phyloP scores from a whole-genome alignment of 2,329 filamentous ascomycete genomes.

The Myrmaecium sp. region DNA sequence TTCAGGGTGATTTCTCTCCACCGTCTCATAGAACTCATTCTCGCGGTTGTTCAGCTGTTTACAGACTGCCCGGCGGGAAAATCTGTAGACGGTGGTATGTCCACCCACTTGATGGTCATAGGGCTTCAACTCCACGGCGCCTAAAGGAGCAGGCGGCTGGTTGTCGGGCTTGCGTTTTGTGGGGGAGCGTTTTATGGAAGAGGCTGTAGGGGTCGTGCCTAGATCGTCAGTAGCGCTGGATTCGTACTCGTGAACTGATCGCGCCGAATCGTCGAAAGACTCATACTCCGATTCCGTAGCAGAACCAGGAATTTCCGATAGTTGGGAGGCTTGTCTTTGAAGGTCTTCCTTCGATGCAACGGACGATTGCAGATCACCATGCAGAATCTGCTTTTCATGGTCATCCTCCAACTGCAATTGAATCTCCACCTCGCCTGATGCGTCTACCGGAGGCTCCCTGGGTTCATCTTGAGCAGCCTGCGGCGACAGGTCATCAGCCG shows the following conservation, averaged over 20 bases:
- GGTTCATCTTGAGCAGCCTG: conserved; percentile 1
- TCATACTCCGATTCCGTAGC: conserved; percentile 25
- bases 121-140: conserved; percentile 88
- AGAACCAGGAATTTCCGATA: conserved; percentile 10
- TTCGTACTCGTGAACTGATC: conserved; percentile 30
- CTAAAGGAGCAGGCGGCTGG: conserved; percentile 44
- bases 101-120: conserved; percentile 96
- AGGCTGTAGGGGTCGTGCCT: conserved; percentile 20
- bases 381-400: conserved; percentile 41
- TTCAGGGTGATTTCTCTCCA: conserved; percentile 80
- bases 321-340: conserved; percentile 18
- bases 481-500: conserved; percentile 1
- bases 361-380: conserved; percentile 36
- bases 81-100: conserved; percentile 90
- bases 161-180: conserved; percentile 12
- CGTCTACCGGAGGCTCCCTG: neutral
- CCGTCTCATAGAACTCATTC: conserved; percentile 96
- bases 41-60: conserved; percentile 97
- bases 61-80: conserved; percentile 87
- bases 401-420: conserved; percentile 42
- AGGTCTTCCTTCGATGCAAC: conserved; percentile 20
- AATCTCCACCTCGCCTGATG: conserved; percentile 41
- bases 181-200: conserved; percentile 1
- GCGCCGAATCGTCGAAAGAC: conserved; percentile 24
- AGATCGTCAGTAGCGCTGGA: conserved; percentile 38